Base-by-base conservation (phyloP, 768 basidiomycete genomes). In the Leucogyrophana mollusca region DNA sequence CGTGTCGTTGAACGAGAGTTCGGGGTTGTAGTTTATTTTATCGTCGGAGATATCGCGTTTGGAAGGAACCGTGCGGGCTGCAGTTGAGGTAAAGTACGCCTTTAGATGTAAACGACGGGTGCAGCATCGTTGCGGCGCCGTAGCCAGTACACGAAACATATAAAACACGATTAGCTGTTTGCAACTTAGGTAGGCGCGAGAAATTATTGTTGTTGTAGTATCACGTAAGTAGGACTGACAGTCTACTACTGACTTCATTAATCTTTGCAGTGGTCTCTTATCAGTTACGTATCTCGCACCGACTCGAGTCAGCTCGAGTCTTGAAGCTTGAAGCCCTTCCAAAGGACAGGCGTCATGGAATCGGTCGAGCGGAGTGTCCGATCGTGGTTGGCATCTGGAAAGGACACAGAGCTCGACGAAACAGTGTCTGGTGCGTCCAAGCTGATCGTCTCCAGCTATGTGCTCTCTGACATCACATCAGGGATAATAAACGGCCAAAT, bases 1-100 rank as follows among this genome's bases (percentile, higher is more conserved):
- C 13, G 74, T 69, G 17, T 56, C 58, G 17, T 72, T 67, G 59
- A 88, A 80, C 27, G 79, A 76, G 45, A 81, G 68, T 34, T 73
- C 71, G 13, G 70, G 61, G 59, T 90, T 91, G 68, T 87, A 93
- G 68, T 92, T 92, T 79, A 85, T 83, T 66, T 79, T 85, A 60
- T 88, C 83, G 37, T 60, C 49, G 6, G 27, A 30, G 13, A 13
- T 7, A 45, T 49, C 35, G 17, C 23, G 8, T 45, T 46, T 56
- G 16, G 42, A 55, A 25, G 39, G 42, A 17, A 44, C 46, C 16
- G 21, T 52, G 36, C 37, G 50, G 40, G 20, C 13, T 2, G 52
- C 55, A 11, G 56, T 57, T 4, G 59, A 65, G 18, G 58, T 3
- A 25, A 67, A 59, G 34, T 48, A 52, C 22, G 51, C 57, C 49